A percentile compares a stretch with the other conserved stretches of the same genome.
Evolutionary conservation across 1,284 basidiomycete genomes (phyloP).

Genomic region (Cutaneotrichosporon sp.): DNA sequence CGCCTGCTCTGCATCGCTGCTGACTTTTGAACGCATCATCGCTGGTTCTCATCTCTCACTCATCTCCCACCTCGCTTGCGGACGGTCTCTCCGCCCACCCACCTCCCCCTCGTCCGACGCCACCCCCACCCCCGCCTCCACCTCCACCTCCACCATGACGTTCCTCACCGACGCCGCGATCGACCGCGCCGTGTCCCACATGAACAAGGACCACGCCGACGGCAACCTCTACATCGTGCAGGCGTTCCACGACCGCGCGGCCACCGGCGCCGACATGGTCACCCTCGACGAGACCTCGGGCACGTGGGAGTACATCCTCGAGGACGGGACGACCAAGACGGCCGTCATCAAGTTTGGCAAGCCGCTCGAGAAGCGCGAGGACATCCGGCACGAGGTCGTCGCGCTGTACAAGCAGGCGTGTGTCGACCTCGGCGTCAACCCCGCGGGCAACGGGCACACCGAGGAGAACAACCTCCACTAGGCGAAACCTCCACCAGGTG

Average conservation of each 20-base stretch:
- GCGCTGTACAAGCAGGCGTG: constrained; percentile 11
- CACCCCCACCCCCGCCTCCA: neutral
- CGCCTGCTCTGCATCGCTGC: too few relatives aligned
- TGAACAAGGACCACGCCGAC: constrained; percentile 15
- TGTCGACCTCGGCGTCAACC: neutral
- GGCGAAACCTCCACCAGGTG: too few relatives aligned
- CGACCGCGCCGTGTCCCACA: constrained; percentile 6
- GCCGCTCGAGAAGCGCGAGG: constrained; percentile 3
- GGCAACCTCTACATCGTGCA: constrained; percentile 14
- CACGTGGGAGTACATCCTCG: constrained; percentile 9
- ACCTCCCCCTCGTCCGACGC: too few relatives aligned
- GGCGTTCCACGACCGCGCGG: constrained; percentile 6
- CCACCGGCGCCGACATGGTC: constrained; percentile 5
- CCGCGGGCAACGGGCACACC: neutral
- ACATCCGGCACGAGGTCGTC: constrained; percentile 15
- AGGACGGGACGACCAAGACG: constrained; percentile 7
- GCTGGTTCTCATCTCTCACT: too few relatives aligned
- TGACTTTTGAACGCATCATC: too few relatives aligned
- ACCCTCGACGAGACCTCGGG: constrained; percentile 2
- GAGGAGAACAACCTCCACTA: neutral
- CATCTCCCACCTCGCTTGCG: too few relatives aligned
- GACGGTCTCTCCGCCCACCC: too few relatives aligned
- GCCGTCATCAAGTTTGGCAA: neutral
- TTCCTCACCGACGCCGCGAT: neutral
- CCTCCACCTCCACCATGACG: neutral